These are phyloP conservation scores for Leccinum boreale DNA, from an alignment of 768 basidiomycete species.

Conservation along the genomic window DNA sequence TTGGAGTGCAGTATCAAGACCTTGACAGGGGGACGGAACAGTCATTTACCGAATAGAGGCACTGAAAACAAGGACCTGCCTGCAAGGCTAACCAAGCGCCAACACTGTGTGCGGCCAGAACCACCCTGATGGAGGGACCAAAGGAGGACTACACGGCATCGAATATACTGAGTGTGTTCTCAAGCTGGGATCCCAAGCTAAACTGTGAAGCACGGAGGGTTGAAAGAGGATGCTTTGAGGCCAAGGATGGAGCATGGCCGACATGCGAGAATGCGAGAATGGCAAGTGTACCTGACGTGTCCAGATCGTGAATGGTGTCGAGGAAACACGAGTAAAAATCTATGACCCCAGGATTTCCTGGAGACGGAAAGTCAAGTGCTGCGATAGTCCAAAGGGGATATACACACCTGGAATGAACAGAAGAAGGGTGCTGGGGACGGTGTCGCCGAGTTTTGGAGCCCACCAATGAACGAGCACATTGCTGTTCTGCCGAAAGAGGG, in stretches of 20 bases:
- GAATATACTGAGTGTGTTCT: conserved; percentile 53
- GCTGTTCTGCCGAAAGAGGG: conserved; percentile 7
- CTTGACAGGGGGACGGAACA: conserved; percentile 28
- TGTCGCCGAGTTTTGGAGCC: conserved; percentile 28
- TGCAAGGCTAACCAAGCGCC: conserved; percentile 69
- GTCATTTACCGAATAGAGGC: background rate
- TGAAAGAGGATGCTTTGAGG: conserved; percentile 1
- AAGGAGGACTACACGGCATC: conserved; percentile 39
- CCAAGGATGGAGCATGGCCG: conserved; percentile 51
- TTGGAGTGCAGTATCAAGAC: conserved; percentile 46
- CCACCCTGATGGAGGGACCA: conserved; percentile 34
- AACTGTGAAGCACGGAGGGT: conserved; percentile 22
- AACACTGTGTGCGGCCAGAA: conserved; percentile 65
- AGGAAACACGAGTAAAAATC: conserved; percentile 71
- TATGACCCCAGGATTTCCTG: conserved; percentile 57
- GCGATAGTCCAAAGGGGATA: background rate
- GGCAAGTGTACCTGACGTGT: conserved; percentile 37
- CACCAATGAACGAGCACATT: conserved; percentile 52
- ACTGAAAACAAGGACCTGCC: conserved; percentile 33
- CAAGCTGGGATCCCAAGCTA: conserved; percentile 48
- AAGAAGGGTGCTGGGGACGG: conserved; percentile 33
- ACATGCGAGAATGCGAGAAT: conserved; percentile 64
- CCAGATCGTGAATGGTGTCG: conserved; percentile 42
- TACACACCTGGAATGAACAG: conserved; percentile 49
- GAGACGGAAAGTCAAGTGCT: background rate